Evolutionary conservation across 2,329 filamentous ascomycete species (phyloP), one percentile per base, ranked within the genome.

Genomic region (Arthroderma sp.): DNA sequence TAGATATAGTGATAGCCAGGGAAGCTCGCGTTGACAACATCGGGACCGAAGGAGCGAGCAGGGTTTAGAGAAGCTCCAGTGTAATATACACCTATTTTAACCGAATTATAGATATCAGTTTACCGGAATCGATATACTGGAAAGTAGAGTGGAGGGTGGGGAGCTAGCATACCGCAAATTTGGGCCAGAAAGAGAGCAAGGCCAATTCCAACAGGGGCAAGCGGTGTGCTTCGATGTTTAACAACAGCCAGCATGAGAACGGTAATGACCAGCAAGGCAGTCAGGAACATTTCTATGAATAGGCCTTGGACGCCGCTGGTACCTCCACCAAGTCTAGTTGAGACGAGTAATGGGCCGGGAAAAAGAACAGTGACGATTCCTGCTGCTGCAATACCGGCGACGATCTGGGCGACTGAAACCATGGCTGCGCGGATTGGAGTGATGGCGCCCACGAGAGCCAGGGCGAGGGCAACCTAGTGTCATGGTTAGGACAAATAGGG

Each of bases 121-220:
- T 2, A 22, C 15, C 3, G 15, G 15, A 22, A 22, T 22, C 11
- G 2, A 3, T 2, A 9, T 2, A 34, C 32, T 9, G 32, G 32
- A 9, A 34, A 34, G 8, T 36, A 5, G 5, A 6, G 37, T 9
- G 22, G 37, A 22, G 37, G 22, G 10, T 11, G 6, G 10, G 4
- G 29, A 22, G 15, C 15, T 22, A 22, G 15, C 15, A 22, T 56
- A 61, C 70, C 72, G 3, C 67, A 62, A 41, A 77, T 49, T 46
- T 77, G 69, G 0, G 67, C 66, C 37, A 85, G 72, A 59, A 86
- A 85, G 43, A 86, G 70, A 0, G 81, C 69, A 2, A 85, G 61
- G 1, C 83, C 83, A 52, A 87, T 84, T 8, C 79, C 81, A 3
- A 86, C 64, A 0, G 83, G 82, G 0, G 82, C 82, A 1, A 85